Base-by-base conservation (phyloP, 1,284 basidiomycete species). In the Ganoderma sinense region DNA sequence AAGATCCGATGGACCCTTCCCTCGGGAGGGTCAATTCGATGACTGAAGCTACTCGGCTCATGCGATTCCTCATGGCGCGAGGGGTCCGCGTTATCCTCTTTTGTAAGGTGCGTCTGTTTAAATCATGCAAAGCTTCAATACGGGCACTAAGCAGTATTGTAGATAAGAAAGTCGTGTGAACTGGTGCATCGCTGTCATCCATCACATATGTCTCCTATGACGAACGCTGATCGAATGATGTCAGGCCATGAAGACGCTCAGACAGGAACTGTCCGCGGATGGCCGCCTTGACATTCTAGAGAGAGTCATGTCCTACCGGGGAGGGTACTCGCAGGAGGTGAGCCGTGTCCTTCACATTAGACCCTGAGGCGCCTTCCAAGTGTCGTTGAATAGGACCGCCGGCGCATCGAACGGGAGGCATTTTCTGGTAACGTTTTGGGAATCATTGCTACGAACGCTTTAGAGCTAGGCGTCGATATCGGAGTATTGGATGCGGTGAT, bases 381-480 rank as follows among this genome's bases (percentile, higher is more conserved):
- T 64, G 31, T 61, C 31, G 14, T 56, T 56, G 7, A 63, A 31
- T 60, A 95, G 89, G 95, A 97, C 77, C 89, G 96, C 41, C 87
- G 96, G 36, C 86, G 84, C 72, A 97, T 97, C 62, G 96, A 97
- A 78, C 84, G 89, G 62, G 93, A 97, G 75, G 96, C 96, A 33
- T 97, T 97, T 77, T 90, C 90, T 1, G 95, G 96, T 0, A 87
- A 89, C 71, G 82, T 97, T 14, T 86, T 97, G 0, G 93, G 96
- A 7, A 94, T 97, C 59, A 87, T 97, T n/a, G 94, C 95, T 0
- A 97, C 96, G 0, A 96, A 95, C 71, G 96, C 96, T 0, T 86
- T 97, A 16, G 96, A 97, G 79, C 88, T 97, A 1, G 96, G 96
- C 43, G 93, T 97, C 39, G 96, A 97, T 76, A 97, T 97, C 56